phyloP scores from a whole-genome alignment of 1,139 yeast species.

The Candida gigantensis region DNA sequence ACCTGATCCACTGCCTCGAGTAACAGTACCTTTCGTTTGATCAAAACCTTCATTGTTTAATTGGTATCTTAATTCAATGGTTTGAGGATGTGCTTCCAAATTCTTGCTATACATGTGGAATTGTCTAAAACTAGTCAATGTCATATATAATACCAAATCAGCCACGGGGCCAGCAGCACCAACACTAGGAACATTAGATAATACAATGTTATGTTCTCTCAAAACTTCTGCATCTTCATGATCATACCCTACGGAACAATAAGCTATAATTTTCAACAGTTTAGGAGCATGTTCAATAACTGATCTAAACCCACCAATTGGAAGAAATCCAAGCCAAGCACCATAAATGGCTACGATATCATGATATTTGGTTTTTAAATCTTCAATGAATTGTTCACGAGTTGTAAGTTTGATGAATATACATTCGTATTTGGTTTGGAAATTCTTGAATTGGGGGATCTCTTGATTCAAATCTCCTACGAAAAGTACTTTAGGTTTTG shows the following conservation, averaged over 20 bases:
- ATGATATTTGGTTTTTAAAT: slow-evolving; percentile 32
- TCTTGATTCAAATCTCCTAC: slow-evolving; percentile 44
- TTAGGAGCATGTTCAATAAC: slow-evolving; percentile 55
- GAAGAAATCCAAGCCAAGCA: slow-evolving; percentile 59
- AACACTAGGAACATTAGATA: slow-evolving; percentile 68
- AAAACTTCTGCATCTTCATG: slow-evolving; percentile 49
- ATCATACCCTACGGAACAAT: slow-evolving; percentile 76
- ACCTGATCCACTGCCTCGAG: slow-evolving; percentile 18
- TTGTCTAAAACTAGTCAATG: slow-evolving; percentile 63
- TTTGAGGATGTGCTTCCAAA: slow-evolving; percentile 8
- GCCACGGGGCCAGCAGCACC: slow-evolving; percentile 75
- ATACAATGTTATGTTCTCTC: slow-evolving; percentile 43
- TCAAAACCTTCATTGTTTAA: slow-evolving; percentile 13
- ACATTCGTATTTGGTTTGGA: slow-evolving; percentile 43
- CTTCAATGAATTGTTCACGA: slow-evolving; percentile 38
- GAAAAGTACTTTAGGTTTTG: slow-evolving; percentile 42
- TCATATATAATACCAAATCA: slow-evolving; percentile 63
- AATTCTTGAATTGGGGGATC: slow-evolving; percentile 37
- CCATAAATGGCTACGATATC: slow-evolving; percentile 61
- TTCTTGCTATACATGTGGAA: slow-evolving; percentile 48
- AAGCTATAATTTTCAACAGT: slow-evolving; percentile 54
- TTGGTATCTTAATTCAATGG: slow-evolving; percentile 14
- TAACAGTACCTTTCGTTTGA: slow-evolving; percentile 10
- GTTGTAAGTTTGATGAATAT: slow-evolving; percentile 44
- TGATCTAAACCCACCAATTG: slow-evolving; percentile 53